Percentiles rank a stretch among this genome's conserved stretches.
phyloP scores from a whole-genome alignment of 257 asterid genomes.

The Capsicum chinense region DNA sequence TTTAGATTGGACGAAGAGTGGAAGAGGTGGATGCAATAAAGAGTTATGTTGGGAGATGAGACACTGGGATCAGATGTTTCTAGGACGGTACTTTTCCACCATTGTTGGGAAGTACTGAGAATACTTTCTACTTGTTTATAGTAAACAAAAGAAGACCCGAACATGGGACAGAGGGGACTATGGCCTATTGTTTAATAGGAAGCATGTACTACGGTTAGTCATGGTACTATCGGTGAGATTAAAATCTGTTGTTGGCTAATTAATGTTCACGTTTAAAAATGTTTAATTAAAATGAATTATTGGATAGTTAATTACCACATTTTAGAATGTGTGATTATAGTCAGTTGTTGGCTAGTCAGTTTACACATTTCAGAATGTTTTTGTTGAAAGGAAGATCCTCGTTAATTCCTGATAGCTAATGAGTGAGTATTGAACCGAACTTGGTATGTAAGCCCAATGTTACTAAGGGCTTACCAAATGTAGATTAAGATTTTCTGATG shows the following conservation, averaged over 20 bases:
- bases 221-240: background rate
- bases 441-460: background rate
- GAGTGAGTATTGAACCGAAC: background rate
- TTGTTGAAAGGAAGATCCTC: background rate
- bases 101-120: background rate
- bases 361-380: background rate
- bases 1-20: background rate
- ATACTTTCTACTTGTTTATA: background rate
- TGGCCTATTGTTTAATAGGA: background rate
- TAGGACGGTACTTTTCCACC: background rate
- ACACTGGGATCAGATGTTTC: background rate
- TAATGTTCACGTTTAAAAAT: background rate
- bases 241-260: conserved; percentile 22
- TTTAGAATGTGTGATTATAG: background rate
- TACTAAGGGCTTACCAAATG: too few relatives aligned
- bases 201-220: background rate
- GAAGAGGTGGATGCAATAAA: conserved; percentile 14
- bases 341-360: conserved; percentile 5
- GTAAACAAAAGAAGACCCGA: background rate
- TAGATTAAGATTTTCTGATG: background rate
- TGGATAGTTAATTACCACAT: background rate
- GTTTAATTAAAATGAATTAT: background rate
- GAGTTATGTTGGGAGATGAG: background rate
- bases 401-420: background rate
- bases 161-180: background rate